Evolutionary conservation across 345 rosid genomes (phyloP).

Genomic region (Gossypium rotundifolium): DNA sequence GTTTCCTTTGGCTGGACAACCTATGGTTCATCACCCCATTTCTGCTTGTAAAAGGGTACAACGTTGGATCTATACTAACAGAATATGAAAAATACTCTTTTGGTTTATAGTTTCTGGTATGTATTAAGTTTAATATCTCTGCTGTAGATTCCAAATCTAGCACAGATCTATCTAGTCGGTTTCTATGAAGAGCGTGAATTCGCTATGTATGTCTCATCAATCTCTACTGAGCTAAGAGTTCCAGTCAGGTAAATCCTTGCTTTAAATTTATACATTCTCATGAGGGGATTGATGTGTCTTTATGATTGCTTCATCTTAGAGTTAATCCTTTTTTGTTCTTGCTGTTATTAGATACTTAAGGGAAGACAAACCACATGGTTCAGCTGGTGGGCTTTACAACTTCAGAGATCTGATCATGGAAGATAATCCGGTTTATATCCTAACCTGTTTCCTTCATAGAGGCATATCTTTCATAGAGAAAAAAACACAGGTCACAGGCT

Average conservation of each 20-base stretch:
- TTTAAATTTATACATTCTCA: not conserved
- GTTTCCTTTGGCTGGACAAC: constrained; percentile 86
- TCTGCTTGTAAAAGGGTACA: constrained; percentile 91
- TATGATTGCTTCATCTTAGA: not conserved
- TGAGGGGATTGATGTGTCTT: not conserved
- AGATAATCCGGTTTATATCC: constrained; percentile 63
- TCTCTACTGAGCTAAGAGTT: constrained; percentile 79
- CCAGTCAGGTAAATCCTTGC: constrained; percentile 62
- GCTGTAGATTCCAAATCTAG: constrained; percentile 73
- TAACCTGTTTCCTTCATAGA: constrained; percentile 9
- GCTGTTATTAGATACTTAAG: constrained; percentile 51
- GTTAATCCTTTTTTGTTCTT: not conserved
- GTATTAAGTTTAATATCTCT: constrained; percentile 14
- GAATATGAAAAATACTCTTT: not conserved
- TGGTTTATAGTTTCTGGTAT: not conserved
- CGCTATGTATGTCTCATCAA: constrained; percentile 70
- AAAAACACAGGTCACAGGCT: not conserved
- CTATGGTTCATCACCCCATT: constrained; percentile 98
- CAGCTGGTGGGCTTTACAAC: constrained; percentile 84
- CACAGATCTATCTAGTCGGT: constrained; percentile 70
- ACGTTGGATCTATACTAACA: constrained; percentile 3
- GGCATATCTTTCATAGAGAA: not conserved
- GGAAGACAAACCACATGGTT: constrained; percentile 90
- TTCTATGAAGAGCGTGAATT: constrained; percentile 94
- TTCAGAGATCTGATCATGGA: constrained; percentile 80